phyloP scores from a whole-genome alignment of 1,139 yeast species.

The Candida sanyaensis region DNA sequence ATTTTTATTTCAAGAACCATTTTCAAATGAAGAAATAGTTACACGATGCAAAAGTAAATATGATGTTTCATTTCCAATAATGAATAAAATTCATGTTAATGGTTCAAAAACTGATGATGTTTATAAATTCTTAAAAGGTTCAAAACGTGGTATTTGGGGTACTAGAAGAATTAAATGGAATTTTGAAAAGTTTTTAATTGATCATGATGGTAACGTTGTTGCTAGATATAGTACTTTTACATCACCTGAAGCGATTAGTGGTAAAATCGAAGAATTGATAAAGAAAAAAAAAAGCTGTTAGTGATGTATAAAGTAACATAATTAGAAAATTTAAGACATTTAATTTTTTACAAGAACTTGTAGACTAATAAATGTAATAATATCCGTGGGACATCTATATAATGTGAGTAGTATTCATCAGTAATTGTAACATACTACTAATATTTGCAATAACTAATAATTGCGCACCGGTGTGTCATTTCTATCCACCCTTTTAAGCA shows the following conservation, averaged over 20 bases:
- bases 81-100: conserved; percentile 87
- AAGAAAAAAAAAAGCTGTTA: background rate
- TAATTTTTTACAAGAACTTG: no score
- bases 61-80: conserved; percentile 80
- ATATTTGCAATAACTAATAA: no score
- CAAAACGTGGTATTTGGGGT: conserved; percentile 46
- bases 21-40: conserved; percentile 39
- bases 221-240: conserved; percentile 45
- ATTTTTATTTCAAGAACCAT: conserved; percentile 57
- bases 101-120: conserved; percentile 83
- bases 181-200: conserved; percentile 50
- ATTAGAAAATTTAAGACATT: no score
- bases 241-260: conserved; percentile 37
- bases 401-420: no score
- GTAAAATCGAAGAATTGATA: conserved; percentile 44
- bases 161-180: conserved; percentile 51
- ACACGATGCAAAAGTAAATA: conserved; percentile 40
- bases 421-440: no score
- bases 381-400: no score
- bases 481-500: no score
- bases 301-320: no score
- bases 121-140: conserved; percentile 68
- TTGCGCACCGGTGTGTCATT: no score
- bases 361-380: no score
- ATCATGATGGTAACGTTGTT: conserved; percentile 47